Conservation (phyloP, 202 grass and related monocot species). For the Sporobolus alterniflorus region DNA sequence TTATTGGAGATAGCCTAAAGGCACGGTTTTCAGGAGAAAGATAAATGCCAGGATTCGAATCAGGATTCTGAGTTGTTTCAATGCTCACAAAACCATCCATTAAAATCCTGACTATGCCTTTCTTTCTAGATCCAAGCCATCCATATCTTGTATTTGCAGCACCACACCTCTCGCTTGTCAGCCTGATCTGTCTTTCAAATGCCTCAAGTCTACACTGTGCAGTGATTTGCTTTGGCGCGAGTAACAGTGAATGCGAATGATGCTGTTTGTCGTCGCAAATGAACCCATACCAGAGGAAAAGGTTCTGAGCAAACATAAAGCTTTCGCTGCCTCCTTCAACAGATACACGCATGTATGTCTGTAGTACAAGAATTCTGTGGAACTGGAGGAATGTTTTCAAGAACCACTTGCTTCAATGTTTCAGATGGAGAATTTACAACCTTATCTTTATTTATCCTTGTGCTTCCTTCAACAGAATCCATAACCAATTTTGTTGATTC, state of each 20-base stretch:
- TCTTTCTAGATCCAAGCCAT: conserved; percentile 82
- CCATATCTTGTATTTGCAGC: conserved; percentile 71
- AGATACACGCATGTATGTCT: conserved; percentile 59
- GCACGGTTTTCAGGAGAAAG: conserved; percentile 76
- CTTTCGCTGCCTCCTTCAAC: conserved; percentile 57
- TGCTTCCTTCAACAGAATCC: conserved; percentile 31
- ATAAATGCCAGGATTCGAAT: conserved; percentile 62
- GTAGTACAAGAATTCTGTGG: conserved; percentile 36
- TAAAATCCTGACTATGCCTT: conserved; percentile 73
- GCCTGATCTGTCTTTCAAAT: conserved; percentile 79
- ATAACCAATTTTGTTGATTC: too few species aligned
- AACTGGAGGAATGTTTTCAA: conserved; percentile 49
- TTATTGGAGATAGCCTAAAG: too few species aligned
- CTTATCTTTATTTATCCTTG: conserved; percentile 43
- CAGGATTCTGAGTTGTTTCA: conserved; percentile 51
- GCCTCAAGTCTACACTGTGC: conserved; percentile 63
- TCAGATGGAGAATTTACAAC: conserved; percentile 47
- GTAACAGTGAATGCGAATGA: conserved; percentile 68
- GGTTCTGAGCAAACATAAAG: conserved; percentile 58
- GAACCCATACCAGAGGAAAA: conserved; percentile 84
- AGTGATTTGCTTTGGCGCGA: conserved; percentile 65
- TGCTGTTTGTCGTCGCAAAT: conserved; percentile 56
- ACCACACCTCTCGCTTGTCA: conserved; percentile 51
- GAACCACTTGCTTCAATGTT: conserved; percentile 67
- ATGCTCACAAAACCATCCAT: conserved; percentile 68